phyloP scores from a whole-genome alignment of 2,329 filamentous ascomycete genomes.

The Neoarthrinium moseri region DNA sequence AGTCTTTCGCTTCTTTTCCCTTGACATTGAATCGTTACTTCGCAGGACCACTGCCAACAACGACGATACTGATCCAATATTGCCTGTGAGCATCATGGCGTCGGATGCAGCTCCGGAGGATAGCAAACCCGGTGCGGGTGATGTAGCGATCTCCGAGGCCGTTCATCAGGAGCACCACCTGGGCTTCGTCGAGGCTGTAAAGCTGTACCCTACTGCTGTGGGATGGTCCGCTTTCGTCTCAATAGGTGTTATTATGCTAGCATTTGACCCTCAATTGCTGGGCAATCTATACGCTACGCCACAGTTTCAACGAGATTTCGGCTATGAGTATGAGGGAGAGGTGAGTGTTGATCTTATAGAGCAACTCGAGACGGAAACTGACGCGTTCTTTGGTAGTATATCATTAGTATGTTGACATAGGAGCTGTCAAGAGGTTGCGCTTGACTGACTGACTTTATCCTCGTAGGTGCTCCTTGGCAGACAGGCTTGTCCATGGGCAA shows the following conservation, averaged over 20 bases:
- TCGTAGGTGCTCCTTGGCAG: constrained; percentile 42
- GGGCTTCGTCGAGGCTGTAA: constrained; percentile 37
- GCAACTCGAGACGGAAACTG: neutral
- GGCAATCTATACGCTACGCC: constrained; percentile 54
- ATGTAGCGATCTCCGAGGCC: constrained; percentile 30
- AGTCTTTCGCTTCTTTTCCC: neutral
- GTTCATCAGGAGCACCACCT: constrained; percentile 38
- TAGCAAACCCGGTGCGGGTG: constrained; percentile 13
- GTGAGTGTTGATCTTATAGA: constrained; percentile 15
- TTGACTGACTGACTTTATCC: constrained; percentile 18
- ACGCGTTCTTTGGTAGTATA: constrained; percentile 23
- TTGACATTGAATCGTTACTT: neutral
- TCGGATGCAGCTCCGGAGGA: constrained; percentile 3
- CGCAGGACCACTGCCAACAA: neutral
- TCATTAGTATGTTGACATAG: constrained; percentile 27
- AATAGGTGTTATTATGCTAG: constrained; percentile 59
- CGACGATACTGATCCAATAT: neutral
- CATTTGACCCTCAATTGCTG: constrained; percentile 64
- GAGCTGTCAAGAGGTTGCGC: no score
- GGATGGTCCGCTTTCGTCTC: constrained; percentile 60
- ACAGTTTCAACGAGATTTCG: constrained; percentile 33
- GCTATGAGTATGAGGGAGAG: constrained; percentile 25
- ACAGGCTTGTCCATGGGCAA: constrained; percentile 50
- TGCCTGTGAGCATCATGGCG: neutral
- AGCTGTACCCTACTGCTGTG: constrained; percentile 44